A percentile compares a stretch with the other conserved stretches of the same genome.
phyloP scores from a whole-genome alignment of 2,329 filamentous ascomycete species.

The Diaporthe destruens region DNA sequence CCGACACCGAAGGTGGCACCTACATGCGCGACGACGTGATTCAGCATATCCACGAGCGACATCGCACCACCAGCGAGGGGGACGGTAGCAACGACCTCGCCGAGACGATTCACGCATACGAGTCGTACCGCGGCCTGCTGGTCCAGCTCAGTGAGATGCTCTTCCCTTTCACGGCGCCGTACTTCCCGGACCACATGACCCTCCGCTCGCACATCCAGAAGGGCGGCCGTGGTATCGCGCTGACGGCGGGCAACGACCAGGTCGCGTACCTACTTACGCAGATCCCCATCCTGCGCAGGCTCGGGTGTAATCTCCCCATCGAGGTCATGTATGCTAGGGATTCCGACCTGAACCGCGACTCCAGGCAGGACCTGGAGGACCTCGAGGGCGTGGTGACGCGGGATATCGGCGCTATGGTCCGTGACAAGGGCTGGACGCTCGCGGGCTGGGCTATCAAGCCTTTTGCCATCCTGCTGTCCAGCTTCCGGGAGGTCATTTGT shows the following conservation, averaged over 20 bases:
- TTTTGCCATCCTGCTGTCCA: slow-evolving; percentile 59
- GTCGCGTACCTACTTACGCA: slow-evolving; percentile 57
- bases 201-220: slow-evolving; percentile 56
- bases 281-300: slow-evolving; percentile 53
- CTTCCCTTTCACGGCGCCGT: slow-evolving; percentile 56
- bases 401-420: slow-evolving; percentile 58
- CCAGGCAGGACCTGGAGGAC: slow-evolving; percentile 55
- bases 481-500: slow-evolving; percentile 59
- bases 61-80: slow-evolving; percentile 38
- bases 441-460: slow-evolving; percentile 61
- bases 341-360: slow-evolving; percentile 57
- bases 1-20: slow-evolving; percentile 49
- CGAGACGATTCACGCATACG: slow-evolving; percentile 55
- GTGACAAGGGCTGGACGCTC: slow-evolving; percentile 58
- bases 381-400: slow-evolving; percentile 58
- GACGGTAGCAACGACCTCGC: slow-evolving; percentile 45
- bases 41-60: slow-evolving; percentile 51
- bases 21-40: slow-evolving; percentile 57
- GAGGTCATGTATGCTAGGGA: slow-evolving; percentile 59
- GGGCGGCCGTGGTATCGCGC: slow-evolving; percentile 57
- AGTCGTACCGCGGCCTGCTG: slow-evolving; percentile 56
- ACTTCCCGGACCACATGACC: slow-evolving; percentile 59
- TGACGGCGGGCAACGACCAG: slow-evolving; percentile 59
- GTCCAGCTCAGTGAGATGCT: slow-evolving; percentile 54
- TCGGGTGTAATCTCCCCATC: slow-evolving; percentile 55